Evolutionary conservation across 2,329 filamentous ascomycete species (phyloP).

Genomic region (Calonectria multiphialidica): DNA sequence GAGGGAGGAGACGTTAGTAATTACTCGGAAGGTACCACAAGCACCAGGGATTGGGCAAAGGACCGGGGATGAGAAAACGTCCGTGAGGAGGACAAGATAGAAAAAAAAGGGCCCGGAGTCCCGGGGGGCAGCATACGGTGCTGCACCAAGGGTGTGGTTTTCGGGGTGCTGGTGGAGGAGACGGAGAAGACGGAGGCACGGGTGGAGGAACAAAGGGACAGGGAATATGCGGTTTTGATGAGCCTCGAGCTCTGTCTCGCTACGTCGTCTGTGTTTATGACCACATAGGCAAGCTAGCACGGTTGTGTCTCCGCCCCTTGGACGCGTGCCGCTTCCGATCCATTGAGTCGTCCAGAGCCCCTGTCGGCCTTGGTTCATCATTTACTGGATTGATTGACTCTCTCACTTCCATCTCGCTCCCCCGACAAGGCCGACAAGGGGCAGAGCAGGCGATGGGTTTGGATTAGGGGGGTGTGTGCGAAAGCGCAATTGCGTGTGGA

Average conservation of each 20-base stretch:
- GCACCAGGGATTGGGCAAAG: slow-evolving; percentile 17
- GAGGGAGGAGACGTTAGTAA: slow-evolving; percentile 29
- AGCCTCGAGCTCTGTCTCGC: neutral
- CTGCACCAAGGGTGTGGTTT: slow-evolving; percentile 20
- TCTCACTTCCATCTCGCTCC: neutral
- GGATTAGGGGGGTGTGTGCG: slow-evolving; percentile 12
- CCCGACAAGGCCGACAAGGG: neutral
- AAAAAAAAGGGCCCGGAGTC: slow-evolving; percentile 16
- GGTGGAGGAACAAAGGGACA: neutral
- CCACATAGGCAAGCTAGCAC: neutral
- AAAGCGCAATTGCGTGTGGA: neutral
- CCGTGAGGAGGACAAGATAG: slow-evolving; percentile 10
- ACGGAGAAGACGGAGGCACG: neutral
- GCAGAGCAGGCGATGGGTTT: neutral
- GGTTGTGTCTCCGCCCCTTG: neutral
- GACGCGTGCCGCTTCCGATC: neutral
- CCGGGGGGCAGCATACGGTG: slow-evolving; percentile 2
- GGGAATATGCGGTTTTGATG: neutral
- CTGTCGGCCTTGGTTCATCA: neutral
- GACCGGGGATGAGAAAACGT: slow-evolving; percentile 9
- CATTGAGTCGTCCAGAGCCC: neutral
- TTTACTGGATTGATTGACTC: neutral
- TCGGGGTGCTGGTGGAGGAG: slow-evolving; percentile 12
- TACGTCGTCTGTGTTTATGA: neutral
- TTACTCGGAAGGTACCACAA: slow-evolving; percentile 26